Evolutionary conservation across 78 protist genomes (phyloP).

Genomic region (Dictyostelium citrinum): DNA sequence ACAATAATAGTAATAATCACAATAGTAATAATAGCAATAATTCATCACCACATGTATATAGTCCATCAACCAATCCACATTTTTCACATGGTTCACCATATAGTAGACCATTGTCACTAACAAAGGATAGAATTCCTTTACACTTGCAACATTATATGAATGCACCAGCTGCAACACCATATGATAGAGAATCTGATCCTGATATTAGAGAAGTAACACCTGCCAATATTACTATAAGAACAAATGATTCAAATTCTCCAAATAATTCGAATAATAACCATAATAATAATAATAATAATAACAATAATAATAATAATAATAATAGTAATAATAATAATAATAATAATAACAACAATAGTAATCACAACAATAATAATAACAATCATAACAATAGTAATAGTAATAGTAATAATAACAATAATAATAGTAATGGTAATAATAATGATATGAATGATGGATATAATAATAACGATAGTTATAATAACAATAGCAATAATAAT

Average conservation of each 20-base stretch:
- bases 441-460: neutral
- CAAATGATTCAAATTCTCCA: neutral
- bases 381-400: neutral
- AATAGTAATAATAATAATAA: neutral
- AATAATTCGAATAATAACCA: neutral
- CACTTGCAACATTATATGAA: slow-evolving; percentile 47
- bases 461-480: neutral
- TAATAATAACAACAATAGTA: neutral
- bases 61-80: neutral
- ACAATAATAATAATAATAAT: neutral
- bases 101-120: neutral
- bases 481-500: neutral
- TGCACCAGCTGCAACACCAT: neutral
- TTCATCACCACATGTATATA: neutral
- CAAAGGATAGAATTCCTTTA: slow-evolving; percentile 39
- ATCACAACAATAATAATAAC: neutral
- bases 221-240: slow-evolving; percentile 1
- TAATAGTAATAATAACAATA: neutral
- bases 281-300: neutral
- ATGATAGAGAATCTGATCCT: neutral
- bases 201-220: slow-evolving; percentile 63
- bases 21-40: neutral
- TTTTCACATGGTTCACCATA: slow-evolving; percentile 15
- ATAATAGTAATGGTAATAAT: neutral
- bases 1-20: neutral